A percentile compares a stretch with the other conserved stretches of the same genome.
These are phyloP conservation scores for Podospora australis DNA, from an alignment of 495 filamentous ascomycete genomes.

Conservation along the genomic window DNA sequence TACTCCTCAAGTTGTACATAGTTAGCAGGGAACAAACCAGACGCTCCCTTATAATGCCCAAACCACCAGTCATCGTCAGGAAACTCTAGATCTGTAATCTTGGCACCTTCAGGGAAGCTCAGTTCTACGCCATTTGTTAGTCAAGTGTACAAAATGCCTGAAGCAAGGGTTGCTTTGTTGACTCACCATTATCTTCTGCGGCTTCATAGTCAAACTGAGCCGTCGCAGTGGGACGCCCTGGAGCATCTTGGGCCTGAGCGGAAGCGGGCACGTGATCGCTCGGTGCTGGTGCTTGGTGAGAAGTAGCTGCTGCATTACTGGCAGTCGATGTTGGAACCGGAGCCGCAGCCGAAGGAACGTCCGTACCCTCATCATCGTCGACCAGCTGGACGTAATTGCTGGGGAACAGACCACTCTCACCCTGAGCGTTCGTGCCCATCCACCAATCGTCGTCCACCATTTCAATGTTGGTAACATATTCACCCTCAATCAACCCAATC, in stretches of 20 bases:
- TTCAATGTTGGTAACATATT: constrained; percentile 89
- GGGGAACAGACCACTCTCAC: constrained; percentile 86
- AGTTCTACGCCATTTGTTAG: constrained; percentile 49
- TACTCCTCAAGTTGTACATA: constrained; percentile 65
- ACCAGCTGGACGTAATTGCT: constrained; percentile 93
- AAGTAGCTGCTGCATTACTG: too few species aligned
- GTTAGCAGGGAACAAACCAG: constrained; percentile 88
- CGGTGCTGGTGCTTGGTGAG: constrained; percentile 31
- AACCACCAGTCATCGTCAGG: constrained; percentile 99
- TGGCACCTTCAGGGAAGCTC: constrained; percentile 84
- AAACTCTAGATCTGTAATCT: constrained; percentile 69
- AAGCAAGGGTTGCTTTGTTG: not conserved
- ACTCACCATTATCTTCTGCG: constrained; percentile 81
- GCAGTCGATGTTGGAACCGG: constrained; percentile 21
- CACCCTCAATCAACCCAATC: constrained; percentile 82
- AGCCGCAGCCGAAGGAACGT: constrained; percentile 24
- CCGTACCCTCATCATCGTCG: constrained; percentile 43
- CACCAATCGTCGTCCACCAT: constrained; percentile 99
- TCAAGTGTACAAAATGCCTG: not conserved
- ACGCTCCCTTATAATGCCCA: constrained; percentile 70
- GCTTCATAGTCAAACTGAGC: constrained; percentile 96
- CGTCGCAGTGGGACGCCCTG: constrained; percentile 58
- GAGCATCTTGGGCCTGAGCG: constrained; percentile 25
- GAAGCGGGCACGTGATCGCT: constrained; percentile 12
- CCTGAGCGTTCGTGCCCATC: constrained; percentile 77